Base-by-base conservation (phyloP, 2,329 filamentous ascomycete genomes). In the Aspergillus texensis region DNA sequence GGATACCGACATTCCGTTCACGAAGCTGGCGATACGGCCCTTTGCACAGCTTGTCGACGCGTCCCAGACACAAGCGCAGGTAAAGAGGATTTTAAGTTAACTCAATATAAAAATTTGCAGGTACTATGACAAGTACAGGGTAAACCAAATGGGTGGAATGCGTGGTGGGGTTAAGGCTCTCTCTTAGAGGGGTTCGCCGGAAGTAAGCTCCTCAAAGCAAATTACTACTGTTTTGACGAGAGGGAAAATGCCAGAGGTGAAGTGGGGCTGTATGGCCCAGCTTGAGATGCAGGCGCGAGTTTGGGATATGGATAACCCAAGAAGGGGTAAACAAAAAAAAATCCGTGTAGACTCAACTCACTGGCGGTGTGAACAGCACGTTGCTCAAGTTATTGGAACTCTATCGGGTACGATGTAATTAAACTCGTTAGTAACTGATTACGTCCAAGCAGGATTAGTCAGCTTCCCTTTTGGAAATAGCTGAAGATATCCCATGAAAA, bases 1-100 rank as follows among this genome's bases (percentile, higher is more conserved):
- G 75, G 91, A 86, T 78, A 87, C 81, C 73, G 87, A 86, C 87
- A 89, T 89, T 70, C 71, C 72, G 76, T 71, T 72, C 70, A 70
- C 72, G 70, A 71, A 63, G 67, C 68, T 69, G 72, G 72, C 70
- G 71, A 70, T 67, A 62, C 72, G 68, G 73, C 71, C 71, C 66
- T 68, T 62, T 62, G 67, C 65, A 71, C 68, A 30, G 56, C 48
- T 56, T 28, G 48, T 53, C 26, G 28, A 45, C 32, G 28, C 55
- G 56, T 56, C 48, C 48, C 21, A 39, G 10, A 16, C 53, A 46
- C 55, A 30, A 26, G 28, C 19, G 39, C 34, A 36, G 21, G 46
- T 30, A 26, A 43, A 34, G 28, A 30, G n/a, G 26, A 30, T 32
- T 26, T n/a, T 28, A 21, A 50, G 24, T 48, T 36, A 56, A 32